Conservation (phyloP, 306 rosid genomes). For the Casuarina equisetifolia region DNA sequence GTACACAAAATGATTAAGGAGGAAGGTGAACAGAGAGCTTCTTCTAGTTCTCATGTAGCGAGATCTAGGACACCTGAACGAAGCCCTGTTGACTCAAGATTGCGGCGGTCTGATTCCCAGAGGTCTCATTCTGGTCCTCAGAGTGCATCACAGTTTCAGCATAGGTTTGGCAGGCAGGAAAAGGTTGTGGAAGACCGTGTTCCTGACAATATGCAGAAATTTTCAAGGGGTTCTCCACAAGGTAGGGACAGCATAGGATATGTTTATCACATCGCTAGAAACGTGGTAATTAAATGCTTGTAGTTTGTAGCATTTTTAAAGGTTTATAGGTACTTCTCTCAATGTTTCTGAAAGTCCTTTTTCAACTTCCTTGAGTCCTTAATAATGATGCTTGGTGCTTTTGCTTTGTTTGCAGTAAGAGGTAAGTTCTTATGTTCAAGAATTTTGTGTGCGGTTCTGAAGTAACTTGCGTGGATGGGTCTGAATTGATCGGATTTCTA, state of each 20-base stretch:
- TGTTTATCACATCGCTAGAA: constrained; percentile 67
- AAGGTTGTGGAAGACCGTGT: constrained; percentile 68
- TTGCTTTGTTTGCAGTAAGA: constrained; percentile 86
- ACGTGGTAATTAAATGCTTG: constrained; percentile 70
- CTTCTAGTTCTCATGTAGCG: constrained; percentile 63
- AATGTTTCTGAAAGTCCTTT: constrained; percentile 22
- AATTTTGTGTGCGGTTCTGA: constrained; percentile 67
- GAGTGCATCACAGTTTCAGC: constrained; percentile 62
- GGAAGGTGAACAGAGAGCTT: constrained; percentile 68
- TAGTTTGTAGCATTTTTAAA: constrained; percentile 45
- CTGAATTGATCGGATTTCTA: constrained; percentile 54
- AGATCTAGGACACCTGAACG: constrained; percentile 90
- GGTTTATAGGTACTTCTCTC: constrained; percentile 39
- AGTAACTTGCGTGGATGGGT: constrained; percentile 49
- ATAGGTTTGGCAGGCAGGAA: constrained; percentile 82
- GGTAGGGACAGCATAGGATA: constrained; percentile 96
- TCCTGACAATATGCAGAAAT: constrained; percentile 69
- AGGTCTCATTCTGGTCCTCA: constrained; percentile 74
- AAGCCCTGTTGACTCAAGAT: constrained; percentile 70
- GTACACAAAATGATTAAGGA: constrained; percentile 84
- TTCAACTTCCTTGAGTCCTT: constrained; percentile 30
- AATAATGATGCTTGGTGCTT: constrained; percentile 50
- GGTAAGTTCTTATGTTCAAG: constrained; percentile 97
- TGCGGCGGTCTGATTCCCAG: constrained; percentile 71
- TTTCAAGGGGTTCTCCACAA: constrained; percentile 88